Conservation (phyloP, 768 basidiomycete species). For the Boletus reticulatus region DNA sequence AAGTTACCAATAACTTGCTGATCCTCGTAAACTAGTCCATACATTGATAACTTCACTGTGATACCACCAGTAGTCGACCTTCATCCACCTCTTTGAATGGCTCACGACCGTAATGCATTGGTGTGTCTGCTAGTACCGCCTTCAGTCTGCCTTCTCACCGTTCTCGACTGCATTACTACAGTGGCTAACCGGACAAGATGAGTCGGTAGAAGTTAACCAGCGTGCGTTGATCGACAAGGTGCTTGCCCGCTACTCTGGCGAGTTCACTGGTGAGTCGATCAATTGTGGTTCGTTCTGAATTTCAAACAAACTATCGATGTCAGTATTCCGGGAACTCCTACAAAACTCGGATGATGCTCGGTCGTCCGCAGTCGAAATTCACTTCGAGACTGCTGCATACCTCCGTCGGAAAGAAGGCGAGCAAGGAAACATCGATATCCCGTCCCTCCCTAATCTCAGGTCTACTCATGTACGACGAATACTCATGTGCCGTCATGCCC, state of each 20-base stretch:
- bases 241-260: slow-evolving; percentile 91
- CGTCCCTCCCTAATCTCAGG: slow-evolving; percentile 60
- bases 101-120: slow-evolving; percentile 30
- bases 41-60: not conserved
- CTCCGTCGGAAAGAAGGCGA: slow-evolving; percentile 28
- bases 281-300: not conserved
- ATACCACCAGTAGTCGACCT: not conserved
- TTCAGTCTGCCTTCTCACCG: not conserved
- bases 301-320: no score
- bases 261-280: slow-evolving; percentile 65
- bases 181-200: slow-evolving; percentile 67
- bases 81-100: slow-evolving; percentile 14
- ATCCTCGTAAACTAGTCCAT: no score
- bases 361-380: slow-evolving; percentile 72
- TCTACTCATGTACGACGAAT: slow-evolving; percentile 45
- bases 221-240: slow-evolving; percentile 97
- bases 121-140: slow-evolving; percentile 12
- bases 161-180: slow-evolving; percentile 11
- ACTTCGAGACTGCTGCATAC: slow-evolving; percentile 64
- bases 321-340: slow-evolving; percentile 78
- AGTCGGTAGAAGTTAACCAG: slow-evolving; percentile 90
- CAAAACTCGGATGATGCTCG: slow-evolving; percentile 96
- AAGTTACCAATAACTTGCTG: no score
- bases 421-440: slow-evolving; percentile 4
- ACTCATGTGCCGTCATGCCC: slow-evolving; percentile 9